phyloP scores from a whole-genome alignment of 106 monocot genomes.

The Phalaenopsis equestris region DNA sequence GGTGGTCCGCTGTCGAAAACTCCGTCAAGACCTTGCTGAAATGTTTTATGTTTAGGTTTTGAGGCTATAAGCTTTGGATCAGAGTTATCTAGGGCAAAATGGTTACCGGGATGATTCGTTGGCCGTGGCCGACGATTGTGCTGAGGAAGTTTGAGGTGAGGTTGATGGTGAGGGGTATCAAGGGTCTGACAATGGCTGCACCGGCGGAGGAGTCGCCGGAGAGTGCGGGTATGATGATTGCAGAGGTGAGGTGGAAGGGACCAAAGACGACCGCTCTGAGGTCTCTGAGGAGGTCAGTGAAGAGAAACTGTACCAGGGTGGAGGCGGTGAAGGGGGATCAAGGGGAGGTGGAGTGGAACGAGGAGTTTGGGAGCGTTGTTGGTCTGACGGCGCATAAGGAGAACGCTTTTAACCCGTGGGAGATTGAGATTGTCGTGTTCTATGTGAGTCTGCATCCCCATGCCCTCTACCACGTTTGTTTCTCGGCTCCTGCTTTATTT shows the following conservation, averaged over 20 bases:
- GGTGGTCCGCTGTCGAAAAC: background rate
- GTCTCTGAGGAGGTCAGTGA: conserved; percentile 30
- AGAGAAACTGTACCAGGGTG: conserved; percentile 47
- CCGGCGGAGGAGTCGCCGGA: background rate
- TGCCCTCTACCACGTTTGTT: background rate
- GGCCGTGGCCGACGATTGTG: conserved; percentile 13
- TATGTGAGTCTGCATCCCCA: conserved; percentile 38
- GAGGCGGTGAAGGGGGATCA: conserved; percentile 20
- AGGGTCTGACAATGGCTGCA: background rate
- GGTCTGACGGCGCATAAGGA: conserved; percentile 45
- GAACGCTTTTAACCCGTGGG: conserved; percentile 55
- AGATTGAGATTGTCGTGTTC: conserved; percentile 52
- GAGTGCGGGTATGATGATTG: conserved; percentile 6
- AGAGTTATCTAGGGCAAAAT: background rate
- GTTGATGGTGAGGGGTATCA: background rate
- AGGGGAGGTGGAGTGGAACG: conserved; percentile 35
- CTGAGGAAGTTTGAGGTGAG: conserved; percentile 6
- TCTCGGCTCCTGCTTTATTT: background rate
- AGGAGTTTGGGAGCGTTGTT: conserved; percentile 47
- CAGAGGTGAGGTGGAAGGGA: conserved; percentile 52
- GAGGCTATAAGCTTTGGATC: background rate
- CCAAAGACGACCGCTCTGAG: conserved; percentile 28
- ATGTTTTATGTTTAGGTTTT: background rate
- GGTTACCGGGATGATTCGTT: conserved; percentile 10
- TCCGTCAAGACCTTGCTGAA: background rate